Evolutionary conservation across 305 asterid species (phyloP).

Genomic region (Coffea humblotiana): DNA sequence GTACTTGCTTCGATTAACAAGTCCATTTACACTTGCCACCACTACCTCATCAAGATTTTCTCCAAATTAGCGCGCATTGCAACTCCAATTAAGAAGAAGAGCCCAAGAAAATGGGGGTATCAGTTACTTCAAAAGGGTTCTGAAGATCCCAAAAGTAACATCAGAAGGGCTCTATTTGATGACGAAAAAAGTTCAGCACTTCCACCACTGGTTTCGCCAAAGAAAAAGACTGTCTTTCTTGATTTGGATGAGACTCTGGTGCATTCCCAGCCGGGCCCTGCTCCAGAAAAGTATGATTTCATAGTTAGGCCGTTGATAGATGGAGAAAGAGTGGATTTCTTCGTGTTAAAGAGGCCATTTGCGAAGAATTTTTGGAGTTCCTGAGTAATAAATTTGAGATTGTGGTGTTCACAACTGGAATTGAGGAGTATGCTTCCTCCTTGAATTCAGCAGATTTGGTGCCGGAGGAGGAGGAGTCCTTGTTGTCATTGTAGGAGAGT

Average conservation of each 20-base stretch:
- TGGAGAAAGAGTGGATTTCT: slow-evolving; percentile 38
- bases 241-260: slow-evolving; percentile 47
- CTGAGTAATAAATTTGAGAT: too few relatives aligned
- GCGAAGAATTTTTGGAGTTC: too few relatives aligned
- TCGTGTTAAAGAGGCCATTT: slow-evolving; percentile 41
- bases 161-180: slow-evolving; percentile 45
- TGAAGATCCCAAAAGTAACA: slow-evolving; percentile 11
- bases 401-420: too few relatives aligned
- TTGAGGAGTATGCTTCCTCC: too few relatives aligned
- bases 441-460: too few relatives aligned
- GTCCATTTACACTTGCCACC: slow-evolving; percentile 42
- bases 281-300: slow-evolving; percentile 45
- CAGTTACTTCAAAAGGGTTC: slow-evolving; percentile 28
- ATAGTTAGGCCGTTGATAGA: slow-evolving; percentile 42
- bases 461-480: slow-evolving; percentile 50
- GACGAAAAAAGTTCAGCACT: slow-evolving; percentile 26
- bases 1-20: slow-evolving; percentile 42
- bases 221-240: slow-evolving; percentile 40
- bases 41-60: slow-evolving; percentile 42
- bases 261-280: slow-evolving; percentile 34
- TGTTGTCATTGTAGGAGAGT: slow-evolving; percentile 75
- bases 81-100: slow-evolving; percentile 35
- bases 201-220: slow-evolving; percentile 27
- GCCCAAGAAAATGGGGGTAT: slow-evolving; percentile 35
- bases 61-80: slow-evolving; percentile 31